Base-by-base conservation (phyloP, 768 basidiomycete genomes). In the Pleurotus pulmonarius region DNA sequence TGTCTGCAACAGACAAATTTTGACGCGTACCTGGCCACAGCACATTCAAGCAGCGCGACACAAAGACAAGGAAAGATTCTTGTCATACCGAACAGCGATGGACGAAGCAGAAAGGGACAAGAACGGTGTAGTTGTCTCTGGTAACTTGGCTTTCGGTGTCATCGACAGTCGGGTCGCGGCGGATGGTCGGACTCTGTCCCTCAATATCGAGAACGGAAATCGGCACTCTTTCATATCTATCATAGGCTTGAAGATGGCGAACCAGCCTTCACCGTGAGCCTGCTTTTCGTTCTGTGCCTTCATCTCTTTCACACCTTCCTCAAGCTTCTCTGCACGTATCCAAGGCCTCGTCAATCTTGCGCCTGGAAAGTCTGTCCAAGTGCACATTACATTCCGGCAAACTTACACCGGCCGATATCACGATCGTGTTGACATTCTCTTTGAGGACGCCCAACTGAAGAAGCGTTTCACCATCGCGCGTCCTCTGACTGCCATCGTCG, bases 61-160 rank as follows among this genome's bases (percentile, higher is more conserved):
- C 59, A 57, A 58, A 20, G 69, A 66, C 26, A 73, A 72, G 22
- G 73, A 75, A 60, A 60, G 56, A 5, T 82, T 73, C 56, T 59
- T 73, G 0, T 63, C 69, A 4, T 79, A 79, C 58, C 70, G 71
- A 46, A 66, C 72, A 1, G 78, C 74, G 0, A 56, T 83, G n/a
- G 79, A 83, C 13, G 80, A 81, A 44, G 78, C 83, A 0, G 79
- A 83, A 51, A 75, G 73, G 44, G 83, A 86, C 59, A 83, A 82
- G 56, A 71, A 84, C 45, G 82, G 80, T 1, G 66, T 85, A 7
- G 60, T 64, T 0, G 65, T 87, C 4, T 67, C 71, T 6, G 76
- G 76, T 1, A 66, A 69, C 7, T 64, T 81, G 12, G 75, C 87
- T 61, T 80, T 86, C 49, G 83, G 74, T 3, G 68, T 86, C 40